Evolutionary conservation across 805 yeast genomes (phyloP), one percentile per base, ranked within the genome.

Genomic region (Saccharomycopsis microspora): DNA sequence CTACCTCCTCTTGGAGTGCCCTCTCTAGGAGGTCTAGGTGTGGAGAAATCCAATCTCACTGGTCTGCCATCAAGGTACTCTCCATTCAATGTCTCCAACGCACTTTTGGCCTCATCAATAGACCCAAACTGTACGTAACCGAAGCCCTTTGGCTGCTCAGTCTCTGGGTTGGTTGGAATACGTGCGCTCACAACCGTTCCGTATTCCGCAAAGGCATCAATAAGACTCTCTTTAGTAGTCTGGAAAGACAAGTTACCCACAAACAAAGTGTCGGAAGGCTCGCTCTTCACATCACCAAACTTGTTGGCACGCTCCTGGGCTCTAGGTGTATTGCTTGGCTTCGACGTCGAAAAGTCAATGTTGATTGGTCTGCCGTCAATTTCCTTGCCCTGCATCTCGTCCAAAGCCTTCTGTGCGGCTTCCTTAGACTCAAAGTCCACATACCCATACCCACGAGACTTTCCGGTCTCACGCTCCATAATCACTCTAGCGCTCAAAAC

Each of bases 71-170:
- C 88, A 59, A 93, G 74, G 71, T 80, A 77, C 67, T 82, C 83
- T 64, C 97, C 97, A 66, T 86, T 85, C 69, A 88, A 68, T 49
- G 84, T 89, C 55, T 82, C 87, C 55, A 85, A 70, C 48, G 97
- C 97, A 53, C 80, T 76, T 68, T 82, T 77, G 58, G 98, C 97
- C 66, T 86, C 95, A 41, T 89, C 97, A 55, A 85, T 72, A 50
- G 82, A 74, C 42, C 84, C 72, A 64, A 77, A 90, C 72, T 93
- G 97, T 50, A 90, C 96, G 69, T 93, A 93, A 57, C 97, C 98
- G 71, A 93, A 93, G 58, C 98, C 98, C 79, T 93, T 93, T 68
- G 95, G 95, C 72, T 90, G 96, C 67, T 88, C 95, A 56, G 97
- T 89, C 68, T 90, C 97, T 62, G 96, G 97, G 72, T 93, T 94